phyloP scores from a whole-genome alignment of 2,329 filamentous ascomycete species.

The Thielaviopsis euricoi region DNA sequence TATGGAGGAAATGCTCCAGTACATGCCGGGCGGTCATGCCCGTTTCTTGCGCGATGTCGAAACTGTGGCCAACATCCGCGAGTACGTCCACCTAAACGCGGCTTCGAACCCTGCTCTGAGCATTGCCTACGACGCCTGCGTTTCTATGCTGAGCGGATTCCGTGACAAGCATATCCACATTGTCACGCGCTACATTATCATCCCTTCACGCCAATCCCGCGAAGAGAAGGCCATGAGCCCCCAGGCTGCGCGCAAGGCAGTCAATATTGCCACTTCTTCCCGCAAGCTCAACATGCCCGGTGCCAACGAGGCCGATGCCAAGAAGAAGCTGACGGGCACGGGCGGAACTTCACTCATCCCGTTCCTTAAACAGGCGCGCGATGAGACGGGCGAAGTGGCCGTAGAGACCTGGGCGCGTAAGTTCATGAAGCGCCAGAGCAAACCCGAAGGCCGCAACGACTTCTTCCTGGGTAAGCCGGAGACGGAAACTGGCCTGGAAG shows the following conservation, averaged over 20 bases:
- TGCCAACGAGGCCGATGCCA: conserved; percentile 3
- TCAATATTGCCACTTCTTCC: conserved; percentile 49
- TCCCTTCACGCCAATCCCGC: conserved; percentile 63
- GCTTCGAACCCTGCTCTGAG: conserved; percentile 47
- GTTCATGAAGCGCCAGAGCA: conserved; percentile 38
- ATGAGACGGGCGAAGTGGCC: conserved; percentile 88
- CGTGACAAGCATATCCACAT: conserved; percentile 94
- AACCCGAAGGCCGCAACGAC: conserved; percentile 33
- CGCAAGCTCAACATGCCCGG: conserved; percentile 21
- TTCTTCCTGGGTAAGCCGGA: conserved; percentile 41
- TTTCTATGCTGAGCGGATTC: conserved; percentile 52
- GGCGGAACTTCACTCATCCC: conserved; percentile 88
- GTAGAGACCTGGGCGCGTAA: conserved; percentile 47
- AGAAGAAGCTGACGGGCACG: conserved; percentile 52
- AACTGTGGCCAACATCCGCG: conserved; percentile 69
- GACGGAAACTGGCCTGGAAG: conserved; percentile 20
- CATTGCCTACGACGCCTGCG: conserved; percentile 77
- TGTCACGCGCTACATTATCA: conserved; percentile 86
- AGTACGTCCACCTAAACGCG: conserved; percentile 51
- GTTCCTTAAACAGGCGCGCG: conserved; percentile 88
- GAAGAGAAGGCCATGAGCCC: conserved; percentile 44
- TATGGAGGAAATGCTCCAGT: conserved; percentile 88
- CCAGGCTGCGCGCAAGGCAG: conserved; percentile 28
- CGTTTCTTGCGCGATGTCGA: conserved; percentile 73
- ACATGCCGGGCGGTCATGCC: conserved; percentile 90